Base-by-base conservation (phyloP, 352 stramenopile species). In the Phytophthora capsici region DNA sequence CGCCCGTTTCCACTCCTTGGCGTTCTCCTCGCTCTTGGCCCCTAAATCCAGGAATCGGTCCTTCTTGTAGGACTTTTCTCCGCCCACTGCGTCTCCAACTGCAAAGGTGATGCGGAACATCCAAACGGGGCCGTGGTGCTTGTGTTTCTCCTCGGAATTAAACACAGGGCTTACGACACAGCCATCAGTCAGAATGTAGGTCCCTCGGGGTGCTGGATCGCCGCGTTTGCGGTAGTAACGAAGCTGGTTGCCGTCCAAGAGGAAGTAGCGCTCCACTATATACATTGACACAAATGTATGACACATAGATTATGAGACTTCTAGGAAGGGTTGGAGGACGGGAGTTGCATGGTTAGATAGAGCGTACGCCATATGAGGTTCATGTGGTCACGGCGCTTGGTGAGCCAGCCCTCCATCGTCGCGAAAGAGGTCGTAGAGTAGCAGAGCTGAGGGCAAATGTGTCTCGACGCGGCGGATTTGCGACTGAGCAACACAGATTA, bases 61-160 rank as follows among this genome's bases (percentile, higher is more conserved):
- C 58, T 96, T 96, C 77, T 93, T 92, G 80, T 92, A 94, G 13
- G 79, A 89, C 67, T 96, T 95, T 45, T 96, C 88, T 36, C 76
- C 78, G 26, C 57, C 64, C 20, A 83, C 80, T 20, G 57, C 62
- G 26, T 83, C 74, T 12, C 89, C 85, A 10, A 94, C 80, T 2
- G 83, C 65, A 64, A 95, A 95, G 44, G 88, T 95, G 66, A 95
- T 94, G 76, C 88, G 88, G 63, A 95, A 95, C 86, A 95, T 95
- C 84, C 85, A 94, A 20, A 94, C 88, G 12, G 85, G 86, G 0
- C 78, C 88, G 66, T 96, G 86, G 60, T 96, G 88, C 37, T 88
- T 89, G 73, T 96, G 87, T 69, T 94, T 96, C 70, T 96, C 88
- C 57, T 95, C 87, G 37, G 86, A 94, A 60, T 94, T 94, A 49